Percentiles rank a stretch among this genome's conserved stretches.
Conservation (phyloP, 129 eudicot genomes). For the Lactuca sativa region DNA sequence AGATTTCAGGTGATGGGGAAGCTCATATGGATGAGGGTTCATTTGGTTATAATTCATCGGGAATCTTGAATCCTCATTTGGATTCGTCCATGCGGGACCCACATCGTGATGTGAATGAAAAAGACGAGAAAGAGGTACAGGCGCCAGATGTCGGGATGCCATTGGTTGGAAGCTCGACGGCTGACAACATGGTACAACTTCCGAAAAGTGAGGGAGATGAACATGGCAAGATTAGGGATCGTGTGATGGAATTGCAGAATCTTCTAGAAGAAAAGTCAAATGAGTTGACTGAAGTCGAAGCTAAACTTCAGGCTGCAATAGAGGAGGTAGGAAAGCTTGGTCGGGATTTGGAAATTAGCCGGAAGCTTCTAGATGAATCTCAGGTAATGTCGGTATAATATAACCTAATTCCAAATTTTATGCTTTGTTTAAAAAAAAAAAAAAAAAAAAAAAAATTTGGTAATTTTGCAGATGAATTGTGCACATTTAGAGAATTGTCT, state of each 20-base stretch:
- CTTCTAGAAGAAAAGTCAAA: conserved; percentile 55
- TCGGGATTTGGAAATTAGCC: conserved; percentile 68
- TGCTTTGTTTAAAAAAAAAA: neutral
- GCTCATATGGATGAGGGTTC: conserved; percentile 78
- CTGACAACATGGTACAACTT: conserved; percentile 47
- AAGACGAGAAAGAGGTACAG: conserved; percentile 41
- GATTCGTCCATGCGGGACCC: conserved; percentile 89
- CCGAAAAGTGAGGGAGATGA: conserved; percentile 30
- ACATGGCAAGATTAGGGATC: conserved; percentile 32
- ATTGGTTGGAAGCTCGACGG: conserved; percentile 53
- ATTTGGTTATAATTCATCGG: conserved; percentile 67
- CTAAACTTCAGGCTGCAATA: conserved; percentile 43
- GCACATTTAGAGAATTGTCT: conserved; percentile 84
- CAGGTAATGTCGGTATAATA: conserved; percentile 54
- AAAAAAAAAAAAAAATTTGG: too few species aligned
- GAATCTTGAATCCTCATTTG: conserved; percentile 55
- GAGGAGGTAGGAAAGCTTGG: conserved; percentile 62
- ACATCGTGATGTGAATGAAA: conserved; percentile 50
- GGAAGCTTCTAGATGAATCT: conserved; percentile 76
- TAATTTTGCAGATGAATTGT: conserved; percentile 70
- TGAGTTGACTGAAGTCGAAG: conserved; percentile 50
- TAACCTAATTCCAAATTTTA: neutral
- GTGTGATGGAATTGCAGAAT: conserved; percentile 58
- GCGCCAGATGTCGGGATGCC: conserved; percentile 40
- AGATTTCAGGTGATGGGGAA: conserved; percentile 56